These are phyloP conservation scores for Pleurotus cornucopiae DNA, from an alignment of 768 basidiomycete genomes.

Conservation along the genomic window DNA sequence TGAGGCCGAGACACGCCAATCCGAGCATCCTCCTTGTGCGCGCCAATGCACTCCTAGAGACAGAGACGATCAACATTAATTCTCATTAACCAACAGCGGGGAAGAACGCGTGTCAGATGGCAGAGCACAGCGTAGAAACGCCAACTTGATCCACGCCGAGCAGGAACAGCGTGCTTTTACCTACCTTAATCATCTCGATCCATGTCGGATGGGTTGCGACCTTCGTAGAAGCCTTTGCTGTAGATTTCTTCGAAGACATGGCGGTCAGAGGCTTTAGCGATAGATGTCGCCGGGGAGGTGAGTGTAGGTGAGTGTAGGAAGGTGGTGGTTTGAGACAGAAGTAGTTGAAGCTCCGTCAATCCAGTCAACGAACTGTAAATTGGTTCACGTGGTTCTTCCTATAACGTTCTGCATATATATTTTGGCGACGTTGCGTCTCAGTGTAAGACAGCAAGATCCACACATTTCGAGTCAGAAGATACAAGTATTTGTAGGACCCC, in stretches of 20 bases:
- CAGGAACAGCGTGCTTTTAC: conserved; percentile 11
- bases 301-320: conserved; percentile 18
- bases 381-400: conserved; percentile 1
- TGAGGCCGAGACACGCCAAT: conserved; percentile 83
- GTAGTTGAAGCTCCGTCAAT: conserved; percentile 32
- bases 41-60: conserved; percentile 76
- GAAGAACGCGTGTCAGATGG: conserved; percentile 9
- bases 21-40: conserved; percentile 71
- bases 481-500: no score
- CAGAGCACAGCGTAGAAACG: conserved; percentile 7
- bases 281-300: not conserved
- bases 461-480: no score
- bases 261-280: conserved; percentile 13
- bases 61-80: conserved; percentile 1
- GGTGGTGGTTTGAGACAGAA: conserved; percentile 44
- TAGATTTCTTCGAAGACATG: conserved; percentile 30
- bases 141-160: not conserved
- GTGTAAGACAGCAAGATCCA: no score
- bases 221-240: conserved; percentile 25
- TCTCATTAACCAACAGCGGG: not conserved
- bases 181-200: conserved; percentile 80
- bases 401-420: no score
- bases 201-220: conserved; percentile 53
- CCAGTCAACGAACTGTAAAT: conserved; percentile 7
- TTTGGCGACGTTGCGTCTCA: no score